Percentiles rank a stretch among this genome's conserved stretches.
phyloP scores from a whole-genome alignment of 495 filamentous ascomycete genomes.

The Tuber brumale region DNA sequence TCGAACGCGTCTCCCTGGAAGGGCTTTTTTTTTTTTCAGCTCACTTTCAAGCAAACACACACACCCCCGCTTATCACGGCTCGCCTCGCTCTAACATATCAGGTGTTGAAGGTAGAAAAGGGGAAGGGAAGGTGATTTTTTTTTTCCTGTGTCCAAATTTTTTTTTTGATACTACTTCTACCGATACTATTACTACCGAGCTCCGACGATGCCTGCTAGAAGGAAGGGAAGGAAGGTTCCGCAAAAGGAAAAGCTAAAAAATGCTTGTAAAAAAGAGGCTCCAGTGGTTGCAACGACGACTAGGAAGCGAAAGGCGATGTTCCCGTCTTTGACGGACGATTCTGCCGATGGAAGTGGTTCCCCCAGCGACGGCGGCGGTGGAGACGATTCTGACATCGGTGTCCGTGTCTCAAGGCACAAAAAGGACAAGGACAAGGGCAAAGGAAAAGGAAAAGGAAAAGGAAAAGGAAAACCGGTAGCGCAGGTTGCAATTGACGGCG shows the following conservation, averaged over 20 bases:
- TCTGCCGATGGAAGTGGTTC: background rate
- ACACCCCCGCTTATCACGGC: background rate
- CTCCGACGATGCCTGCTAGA: background rate
- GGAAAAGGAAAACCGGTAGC: slow-evolving; percentile 11
- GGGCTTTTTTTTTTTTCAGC: background rate
- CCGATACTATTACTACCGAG: background rate
- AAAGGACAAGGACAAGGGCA: background rate
- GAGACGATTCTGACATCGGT: background rate
- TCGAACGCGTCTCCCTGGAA: background rate
- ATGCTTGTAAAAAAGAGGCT: background rate
- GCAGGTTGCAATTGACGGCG: background rate
- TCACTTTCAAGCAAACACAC: background rate
- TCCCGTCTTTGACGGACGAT: background rate
- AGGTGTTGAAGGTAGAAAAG: background rate
- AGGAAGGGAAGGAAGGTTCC: background rate
- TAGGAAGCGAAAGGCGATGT: background rate
- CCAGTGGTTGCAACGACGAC: background rate
- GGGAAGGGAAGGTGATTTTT: background rate
- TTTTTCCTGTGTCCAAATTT: background rate
- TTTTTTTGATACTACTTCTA: background rate
- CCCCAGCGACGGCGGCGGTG: background rate
- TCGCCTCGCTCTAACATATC: background rate
- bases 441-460: background rate
- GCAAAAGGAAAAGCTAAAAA: background rate
- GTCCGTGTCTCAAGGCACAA: background rate